Percentiles rank a stretch among this genome's conserved stretches.
Conservation (phyloP, 768 basidiomycete species). For the Kwoniella newhampshirensis region DNA sequence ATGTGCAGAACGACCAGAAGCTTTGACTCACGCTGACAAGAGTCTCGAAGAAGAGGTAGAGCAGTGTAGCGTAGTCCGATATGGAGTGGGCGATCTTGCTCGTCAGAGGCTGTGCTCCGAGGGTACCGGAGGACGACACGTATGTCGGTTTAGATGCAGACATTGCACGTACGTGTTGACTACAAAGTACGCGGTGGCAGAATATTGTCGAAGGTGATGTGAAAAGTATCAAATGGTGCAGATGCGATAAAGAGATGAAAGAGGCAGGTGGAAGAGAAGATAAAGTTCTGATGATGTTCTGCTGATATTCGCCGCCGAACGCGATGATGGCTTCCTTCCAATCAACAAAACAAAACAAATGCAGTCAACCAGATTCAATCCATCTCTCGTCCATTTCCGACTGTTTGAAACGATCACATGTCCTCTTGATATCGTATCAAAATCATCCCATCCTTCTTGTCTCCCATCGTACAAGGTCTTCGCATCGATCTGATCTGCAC, state of each 20-base stretch:
- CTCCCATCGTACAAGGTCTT: too few species aligned
- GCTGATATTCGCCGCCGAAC: too few species aligned
- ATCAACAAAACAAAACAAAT: too few species aligned
- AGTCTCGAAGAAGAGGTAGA: slow-evolving; percentile 44
- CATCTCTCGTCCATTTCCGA: too few species aligned
- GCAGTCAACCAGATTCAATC: too few species aligned
- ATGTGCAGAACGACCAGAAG: background rate
- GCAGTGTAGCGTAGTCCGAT: slow-evolving; percentile 18
- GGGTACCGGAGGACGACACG: slow-evolving; percentile 40
- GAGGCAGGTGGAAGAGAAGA: background rate
- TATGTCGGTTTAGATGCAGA: slow-evolving; percentile 34
- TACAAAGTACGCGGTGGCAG: too few species aligned
- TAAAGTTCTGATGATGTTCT: background rate
- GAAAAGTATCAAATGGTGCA: background rate
- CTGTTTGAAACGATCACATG: too few species aligned
- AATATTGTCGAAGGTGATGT: background rate
- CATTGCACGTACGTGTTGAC: slow-evolving; percentile 17
- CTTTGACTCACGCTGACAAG: slow-evolving; percentile 34
- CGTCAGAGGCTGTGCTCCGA: slow-evolving; percentile 30
- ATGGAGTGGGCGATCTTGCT: slow-evolving; percentile 16
- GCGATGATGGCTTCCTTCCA: too few species aligned
- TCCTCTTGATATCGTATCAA: too few species aligned
- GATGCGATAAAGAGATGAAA: background rate
- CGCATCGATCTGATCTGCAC: too few species aligned
- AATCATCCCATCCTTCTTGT: too few species aligned